Evolutionary conservation across 1,284 basidiomycete species (phyloP), one percentile per base, ranked within the genome.

Genomic region (Cutaneotrichosporon cavernicola): DNA sequence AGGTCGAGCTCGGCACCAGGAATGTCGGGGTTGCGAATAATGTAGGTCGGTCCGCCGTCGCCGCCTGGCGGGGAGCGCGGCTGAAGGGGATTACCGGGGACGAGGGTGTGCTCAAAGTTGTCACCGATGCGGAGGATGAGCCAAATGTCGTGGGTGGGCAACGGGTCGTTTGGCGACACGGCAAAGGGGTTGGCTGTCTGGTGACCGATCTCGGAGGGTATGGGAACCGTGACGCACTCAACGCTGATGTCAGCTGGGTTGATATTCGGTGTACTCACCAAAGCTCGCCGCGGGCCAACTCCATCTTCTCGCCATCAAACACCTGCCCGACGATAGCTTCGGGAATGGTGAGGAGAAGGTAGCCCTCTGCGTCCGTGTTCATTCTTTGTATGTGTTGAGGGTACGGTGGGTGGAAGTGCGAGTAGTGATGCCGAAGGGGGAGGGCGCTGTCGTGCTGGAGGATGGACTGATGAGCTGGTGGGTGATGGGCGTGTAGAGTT

Each of bases 121-220:
- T 72, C 64, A 14, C 74, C 76, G 22, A 80, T 72, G 53, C 73
- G 72, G n/a, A 81, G 49, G 40, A 80, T 71, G 30, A 81, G 76
- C 78, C 78, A 81, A 58, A 79, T 76, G 68, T 81, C 80, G 64
- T 78, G 75, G 5, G 76, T 78, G 5, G 77, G 76, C n/a, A 69
- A 58, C 2, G 70, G 72, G 60, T 79, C 78, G 30, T 73, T 72
- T 5, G 75, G 72, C 7, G 72, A 72, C 5, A 71, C 71, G 10
- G 74, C 63, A 67, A 81, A 81, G 0, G 80, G 80, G 67, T 81
- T 81, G 57, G 79, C 78, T 11, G 76, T 80, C 66, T 80, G 79
- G 30, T 70, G 65, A 0, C 78, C 77, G 50, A 79, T 74, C 58
- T 76, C 73, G 5, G 71, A 51, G 1, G 78, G 74, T 61, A 79